A percentile compares a stretch with the other conserved stretches of the same genome.
phyloP scores from a whole-genome alignment of 768 basidiomycete genomes.

The Lentinula sp. region DNA sequence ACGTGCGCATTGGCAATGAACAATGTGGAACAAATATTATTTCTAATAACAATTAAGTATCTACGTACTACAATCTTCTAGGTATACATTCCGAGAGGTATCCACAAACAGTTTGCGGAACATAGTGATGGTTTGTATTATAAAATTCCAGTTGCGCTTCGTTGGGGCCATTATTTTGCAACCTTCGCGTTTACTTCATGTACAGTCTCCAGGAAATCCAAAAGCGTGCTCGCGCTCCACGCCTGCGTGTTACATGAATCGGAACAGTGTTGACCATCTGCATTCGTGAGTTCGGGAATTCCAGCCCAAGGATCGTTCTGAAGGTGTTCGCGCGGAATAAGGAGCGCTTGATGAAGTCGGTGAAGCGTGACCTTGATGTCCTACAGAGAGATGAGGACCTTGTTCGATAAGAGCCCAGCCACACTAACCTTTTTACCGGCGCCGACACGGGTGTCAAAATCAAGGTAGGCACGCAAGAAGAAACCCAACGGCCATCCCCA shows the following conservation, averaged over 20 bases:
- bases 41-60: no score
- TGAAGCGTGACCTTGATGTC: slow-evolving; percentile 70
- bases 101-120: not conserved
- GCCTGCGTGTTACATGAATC: slow-evolving; percentile 95
- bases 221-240: slow-evolving; percentile 89
- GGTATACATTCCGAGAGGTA: not conserved
- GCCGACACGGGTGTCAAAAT: slow-evolving; percentile 75
- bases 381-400: slow-evolving; percentile 27
- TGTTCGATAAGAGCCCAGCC: not conserved
- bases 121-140: no score
- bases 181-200: slow-evolving; percentile 27
- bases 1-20: no score
- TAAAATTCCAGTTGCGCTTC: not conserved
- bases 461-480: slow-evolving; percentile 88
- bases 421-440: slow-evolving; percentile 58
- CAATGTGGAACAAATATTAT: no score
- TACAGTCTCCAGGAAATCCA: slow-evolving; percentile 83
- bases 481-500: slow-evolving; percentile 97
- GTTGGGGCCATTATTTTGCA: not conserved
- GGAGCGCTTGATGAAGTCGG: slow-evolving; percentile 68
- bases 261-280: slow-evolving; percentile 71
- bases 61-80: not conserved
- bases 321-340: slow-evolving; percentile 69
- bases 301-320: slow-evolving; percentile 86
- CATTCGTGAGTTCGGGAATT: slow-evolving; percentile 88